Base-by-base conservation (phyloP, 192 early-diverging fungal genomes). In the Diversispora epigaea region DNA sequence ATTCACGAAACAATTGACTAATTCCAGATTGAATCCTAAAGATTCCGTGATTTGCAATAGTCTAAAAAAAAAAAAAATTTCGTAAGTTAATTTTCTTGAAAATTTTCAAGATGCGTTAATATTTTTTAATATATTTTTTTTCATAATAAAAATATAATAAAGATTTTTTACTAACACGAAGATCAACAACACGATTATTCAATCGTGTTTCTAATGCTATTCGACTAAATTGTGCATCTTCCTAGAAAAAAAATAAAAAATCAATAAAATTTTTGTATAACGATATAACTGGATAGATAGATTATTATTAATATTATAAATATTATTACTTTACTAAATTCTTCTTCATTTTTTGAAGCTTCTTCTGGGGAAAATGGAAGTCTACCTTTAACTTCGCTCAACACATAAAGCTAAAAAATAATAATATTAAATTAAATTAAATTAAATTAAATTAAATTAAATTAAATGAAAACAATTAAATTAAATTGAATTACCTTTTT, bases 21-120 rank as follows among this genome's bases (percentile, higher is more conserved):
- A 99, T 91, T 52, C 91, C 96, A 43, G 91, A 92, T 83, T 99
- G 98, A 77, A 99, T 90, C 73, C 93, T 90, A 93, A 99, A 99
- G 72, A 98, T 96, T 50, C 95, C 93, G 50, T 99, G 93, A 86
- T 97, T 98, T 73, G 98, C 93, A 76, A 86, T 90, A 61, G 96
- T 99, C 89, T 91, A 73, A 68, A 50, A 2, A 25, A 8, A 22
- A 15, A 21, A 46, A 8, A 50, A 15, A 3, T 25, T 21, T 25
- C 9, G 10, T 11, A 4, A 17, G 15, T 12, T 11, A 68, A 49
- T 17, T 52, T 52, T 52, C 10, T 15, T 52, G 50, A 15, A 15
- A 11, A 52, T 52, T 52, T 17, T 3, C 17, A 15, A 17, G 50
- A 10, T 52, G 4, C 50, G 50, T 8, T 10, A 3, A 52, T 52